A percentile compares a stretch with the other conserved stretches of the same genome.
These are phyloP conservation scores for Phytophthora sp. DNA, from an alignment of 352 stramenopile species.

Conservation along the genomic window DNA sequence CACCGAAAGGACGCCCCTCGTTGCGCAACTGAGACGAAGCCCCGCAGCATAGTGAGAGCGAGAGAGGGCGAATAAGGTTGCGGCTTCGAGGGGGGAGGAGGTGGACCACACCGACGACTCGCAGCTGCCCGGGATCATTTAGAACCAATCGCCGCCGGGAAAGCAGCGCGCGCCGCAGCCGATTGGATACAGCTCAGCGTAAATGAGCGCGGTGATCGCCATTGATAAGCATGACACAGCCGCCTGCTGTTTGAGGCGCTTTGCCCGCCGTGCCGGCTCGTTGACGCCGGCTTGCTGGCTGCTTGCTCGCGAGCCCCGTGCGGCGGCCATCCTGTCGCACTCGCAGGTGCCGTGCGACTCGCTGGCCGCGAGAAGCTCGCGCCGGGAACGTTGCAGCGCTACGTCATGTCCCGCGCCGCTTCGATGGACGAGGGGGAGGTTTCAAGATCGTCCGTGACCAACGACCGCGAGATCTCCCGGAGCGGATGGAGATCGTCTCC, in stretches of 20 bases:
- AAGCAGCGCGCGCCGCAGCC: not conserved
- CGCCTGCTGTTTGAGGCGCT: not conserved
- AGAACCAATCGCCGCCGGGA: too few species aligned
- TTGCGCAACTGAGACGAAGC: conserved; percentile 34
- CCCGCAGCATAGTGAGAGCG: conserved; percentile 17
- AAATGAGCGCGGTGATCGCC: not conserved
- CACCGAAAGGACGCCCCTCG: conserved; percentile 18
- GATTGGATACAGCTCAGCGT: conserved; percentile 8
- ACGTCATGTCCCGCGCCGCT: conserved; percentile 4
- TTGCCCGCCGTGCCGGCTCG: not conserved
- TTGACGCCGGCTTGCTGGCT: not conserved
- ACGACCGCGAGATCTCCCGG: too few species aligned
- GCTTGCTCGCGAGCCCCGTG: too few species aligned
- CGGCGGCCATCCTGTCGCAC: not conserved
- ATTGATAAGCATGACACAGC: too few species aligned
- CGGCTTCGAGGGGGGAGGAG: not conserved
- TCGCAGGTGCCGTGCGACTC: too few species aligned
- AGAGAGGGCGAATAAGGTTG: conserved; percentile 18
- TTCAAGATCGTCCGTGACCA: too few species aligned
- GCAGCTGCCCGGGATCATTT: conserved; percentile 25
- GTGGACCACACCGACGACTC: conserved; percentile 5
- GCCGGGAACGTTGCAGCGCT: not conserved
- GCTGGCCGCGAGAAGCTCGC: too few species aligned
- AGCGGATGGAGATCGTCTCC: too few species aligned
- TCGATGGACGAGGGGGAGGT: conserved; percentile 13